Evolutionary conservation across 768 basidiomycete genomes (phyloP).

Genomic region (Termitomyces sp.): DNA sequence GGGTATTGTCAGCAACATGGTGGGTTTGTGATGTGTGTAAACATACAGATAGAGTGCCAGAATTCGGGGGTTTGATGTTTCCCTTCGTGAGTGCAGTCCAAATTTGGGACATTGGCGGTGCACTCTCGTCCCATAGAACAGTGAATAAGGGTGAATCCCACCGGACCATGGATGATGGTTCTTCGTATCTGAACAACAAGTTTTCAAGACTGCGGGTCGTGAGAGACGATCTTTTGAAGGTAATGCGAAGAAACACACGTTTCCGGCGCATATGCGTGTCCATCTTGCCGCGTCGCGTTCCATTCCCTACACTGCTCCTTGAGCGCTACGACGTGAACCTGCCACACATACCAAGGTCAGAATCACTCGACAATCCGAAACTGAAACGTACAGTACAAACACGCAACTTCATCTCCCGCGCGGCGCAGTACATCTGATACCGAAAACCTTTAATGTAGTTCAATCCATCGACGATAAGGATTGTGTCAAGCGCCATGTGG

Average conservation of each 20-base stretch:
- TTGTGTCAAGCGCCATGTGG: constrained; percentile 60
- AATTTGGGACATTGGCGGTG: constrained; percentile 61
- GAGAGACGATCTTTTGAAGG: neutral
- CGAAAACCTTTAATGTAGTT: constrained; percentile 99
- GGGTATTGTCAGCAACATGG: neutral
- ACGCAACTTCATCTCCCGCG: constrained; percentile 79
- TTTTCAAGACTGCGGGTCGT: constrained; percentile 63
- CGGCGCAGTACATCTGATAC: constrained; percentile 97
- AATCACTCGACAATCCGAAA: neutral
- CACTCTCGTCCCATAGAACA: constrained; percentile 67
- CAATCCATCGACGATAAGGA: constrained; percentile 85
- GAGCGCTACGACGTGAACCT: constrained; percentile 75
- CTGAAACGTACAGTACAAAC: constrained; percentile 72
- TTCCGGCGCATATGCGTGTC: constrained; percentile 51
- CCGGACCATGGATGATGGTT: constrained; percentile 96
- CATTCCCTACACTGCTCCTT: constrained; percentile 74
- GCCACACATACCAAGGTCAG: constrained; percentile 20
- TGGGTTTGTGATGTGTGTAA: neutral
- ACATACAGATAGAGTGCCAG: constrained; percentile 69
- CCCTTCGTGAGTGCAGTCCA: constrained; percentile 81
- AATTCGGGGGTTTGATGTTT: constrained; percentile 81
- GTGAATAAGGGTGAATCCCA: constrained; percentile 98
- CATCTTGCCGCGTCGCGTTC: constrained; percentile 54
- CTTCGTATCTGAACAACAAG: constrained; percentile 85
- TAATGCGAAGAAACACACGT: constrained; percentile 51